These are phyloP conservation scores for Oryza longistaminata DNA, from an alignment of 176 grass and related monocot genomes.

Conservation along the genomic window DNA sequence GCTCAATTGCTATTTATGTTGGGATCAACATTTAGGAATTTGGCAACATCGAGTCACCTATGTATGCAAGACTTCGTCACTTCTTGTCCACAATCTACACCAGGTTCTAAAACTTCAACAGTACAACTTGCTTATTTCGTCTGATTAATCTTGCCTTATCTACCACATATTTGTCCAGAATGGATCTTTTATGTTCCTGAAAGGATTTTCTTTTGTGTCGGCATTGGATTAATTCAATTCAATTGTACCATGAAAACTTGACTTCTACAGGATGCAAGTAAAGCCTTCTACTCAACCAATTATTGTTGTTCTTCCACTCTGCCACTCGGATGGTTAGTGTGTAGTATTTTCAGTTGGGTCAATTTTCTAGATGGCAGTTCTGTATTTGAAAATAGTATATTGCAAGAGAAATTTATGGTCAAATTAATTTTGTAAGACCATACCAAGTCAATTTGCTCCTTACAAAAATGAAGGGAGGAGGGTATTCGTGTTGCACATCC, in stretches of 20 bases:
- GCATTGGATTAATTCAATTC: not conserved
- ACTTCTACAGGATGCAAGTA: slow-evolving; percentile 80
- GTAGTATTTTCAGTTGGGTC: slow-evolving; percentile 40
- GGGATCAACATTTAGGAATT: slow-evolving; percentile 68
- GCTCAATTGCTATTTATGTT: slow-evolving; percentile 17
- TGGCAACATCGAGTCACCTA: slow-evolving; percentile 94
- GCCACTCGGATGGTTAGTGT: slow-evolving; percentile 77
- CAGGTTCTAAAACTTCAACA: slow-evolving; percentile 44
- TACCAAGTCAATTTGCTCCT: not conserved
- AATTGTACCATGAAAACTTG: slow-evolving; percentile 10
- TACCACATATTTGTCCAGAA: not conserved
- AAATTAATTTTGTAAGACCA: not conserved
- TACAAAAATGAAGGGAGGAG: not conserved
- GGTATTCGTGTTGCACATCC: not conserved
- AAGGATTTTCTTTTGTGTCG: not conserved
- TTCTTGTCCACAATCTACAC: slow-evolving; percentile 92
- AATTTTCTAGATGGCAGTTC: slow-evolving; percentile 11
- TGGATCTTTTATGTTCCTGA: not conserved
- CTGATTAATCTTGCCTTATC: not conserved
- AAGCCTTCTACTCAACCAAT: slow-evolving; percentile 88
- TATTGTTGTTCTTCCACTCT: slow-evolving; percentile 84
- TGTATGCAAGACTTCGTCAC: slow-evolving; percentile 79
- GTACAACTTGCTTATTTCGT: not conserved
- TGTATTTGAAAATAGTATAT: not conserved
- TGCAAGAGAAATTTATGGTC: not conserved